A percentile compares a stretch with the other conserved stretches of the same genome.
These are phyloP conservation scores for Pyrenochaeta sp. DNA, from an alignment of 2,329 filamentous ascomycete genomes.

Conservation along the genomic window DNA sequence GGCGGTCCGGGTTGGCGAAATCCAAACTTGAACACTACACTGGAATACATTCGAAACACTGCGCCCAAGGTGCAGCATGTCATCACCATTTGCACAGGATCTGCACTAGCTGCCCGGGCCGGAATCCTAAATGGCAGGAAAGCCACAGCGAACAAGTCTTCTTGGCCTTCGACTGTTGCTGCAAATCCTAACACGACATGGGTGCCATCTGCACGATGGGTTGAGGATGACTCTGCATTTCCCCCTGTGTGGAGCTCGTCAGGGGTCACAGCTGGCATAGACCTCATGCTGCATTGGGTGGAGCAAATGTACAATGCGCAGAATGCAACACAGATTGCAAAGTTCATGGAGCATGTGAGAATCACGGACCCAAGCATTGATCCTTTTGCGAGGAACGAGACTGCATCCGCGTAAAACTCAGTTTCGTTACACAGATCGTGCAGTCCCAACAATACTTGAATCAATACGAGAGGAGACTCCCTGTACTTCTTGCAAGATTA, in stretches of 20 bases:
- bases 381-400: constrained; percentile 58
- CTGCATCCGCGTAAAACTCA: constrained; percentile 1
- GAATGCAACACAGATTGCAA: constrained; percentile 58
- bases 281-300: constrained; percentile 65
- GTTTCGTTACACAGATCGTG: neutral
- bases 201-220: constrained; percentile 68
- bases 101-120: constrained; percentile 63
- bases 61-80: constrained; percentile 62
- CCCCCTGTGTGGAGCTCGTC: constrained; percentile 66
- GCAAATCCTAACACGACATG: constrained; percentile 63
- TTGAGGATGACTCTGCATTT: constrained; percentile 63
- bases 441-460: neutral
- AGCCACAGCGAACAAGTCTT: constrained; percentile 52
- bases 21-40: constrained; percentile 37
- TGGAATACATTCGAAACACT: constrained; percentile 57
- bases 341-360: constrained; percentile 65
- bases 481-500: no score
- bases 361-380: constrained; percentile 59
- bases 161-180: constrained; percentile 48
- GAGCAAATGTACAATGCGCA: constrained; percentile 60
- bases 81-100: constrained; percentile 71
- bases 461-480: no score
- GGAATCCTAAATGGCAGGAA: constrained; percentile 66
- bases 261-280: constrained; percentile 68
- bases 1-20: constrained; percentile 62